These are phyloP conservation scores for Leptodontidium sp. DNA, from an alignment of 2,329 filamentous ascomycete genomes.

Conservation along the genomic window DNA sequence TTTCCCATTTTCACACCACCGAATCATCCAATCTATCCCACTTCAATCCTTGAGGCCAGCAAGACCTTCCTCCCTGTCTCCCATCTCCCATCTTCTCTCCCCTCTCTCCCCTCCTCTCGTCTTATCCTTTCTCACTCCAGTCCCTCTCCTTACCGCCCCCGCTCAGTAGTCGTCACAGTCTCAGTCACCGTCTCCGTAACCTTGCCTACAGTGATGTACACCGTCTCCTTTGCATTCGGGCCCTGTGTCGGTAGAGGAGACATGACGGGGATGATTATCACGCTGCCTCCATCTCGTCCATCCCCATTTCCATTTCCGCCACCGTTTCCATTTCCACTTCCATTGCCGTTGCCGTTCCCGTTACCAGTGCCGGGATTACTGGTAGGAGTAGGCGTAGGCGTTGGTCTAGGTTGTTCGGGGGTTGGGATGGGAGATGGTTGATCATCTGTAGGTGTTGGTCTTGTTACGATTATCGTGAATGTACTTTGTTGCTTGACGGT, in stretches of 20 bases:
- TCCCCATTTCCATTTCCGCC: neutral
- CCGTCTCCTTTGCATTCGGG: neutral
- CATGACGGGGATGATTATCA: constrained; percentile 24
- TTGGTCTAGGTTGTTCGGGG: neutral
- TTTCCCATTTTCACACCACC: too few species aligned
- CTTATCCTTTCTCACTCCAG: too few species aligned
- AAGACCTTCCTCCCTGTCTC: neutral
- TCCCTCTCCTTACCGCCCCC: neutral
- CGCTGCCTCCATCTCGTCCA: neutral
- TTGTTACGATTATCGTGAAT: constrained; percentile 6
- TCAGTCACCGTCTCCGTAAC: constrained; percentile 28
- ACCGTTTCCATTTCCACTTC: neutral
- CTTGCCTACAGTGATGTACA: constrained; percentile 13
- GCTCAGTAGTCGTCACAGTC: constrained; percentile 30
- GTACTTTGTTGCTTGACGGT: neutral
- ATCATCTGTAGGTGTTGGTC: neutral
- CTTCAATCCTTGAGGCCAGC: neutral
- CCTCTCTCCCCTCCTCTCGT: neutral
- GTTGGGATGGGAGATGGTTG: neutral
- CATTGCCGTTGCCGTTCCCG: neutral
- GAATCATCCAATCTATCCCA: neutral
- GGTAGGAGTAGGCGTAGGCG: neutral
- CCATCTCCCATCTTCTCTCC: neutral
- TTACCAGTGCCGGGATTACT: neutral
- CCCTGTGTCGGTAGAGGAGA: neutral